Conservation (phyloP, 176 grass and related monocot species). For the Musa acuminata region DNA sequence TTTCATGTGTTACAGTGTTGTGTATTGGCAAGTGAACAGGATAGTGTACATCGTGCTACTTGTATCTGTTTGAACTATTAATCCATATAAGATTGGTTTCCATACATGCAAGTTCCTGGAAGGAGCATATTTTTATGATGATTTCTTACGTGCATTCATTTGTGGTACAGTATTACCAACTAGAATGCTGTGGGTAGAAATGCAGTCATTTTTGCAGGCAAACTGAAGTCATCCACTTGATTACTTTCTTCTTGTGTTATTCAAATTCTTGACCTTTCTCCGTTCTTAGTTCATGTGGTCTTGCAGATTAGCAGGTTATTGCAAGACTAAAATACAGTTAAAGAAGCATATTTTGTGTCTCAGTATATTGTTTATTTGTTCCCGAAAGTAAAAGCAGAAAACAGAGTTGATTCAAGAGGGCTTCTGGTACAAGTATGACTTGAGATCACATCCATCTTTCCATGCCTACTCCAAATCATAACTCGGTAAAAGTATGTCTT, state of each 20-base stretch:
- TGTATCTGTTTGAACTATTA: too few relatives aligned
- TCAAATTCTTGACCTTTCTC: background rate
- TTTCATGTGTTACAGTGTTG: too few relatives aligned
- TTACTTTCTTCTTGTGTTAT: background rate
- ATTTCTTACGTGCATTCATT: background rate
- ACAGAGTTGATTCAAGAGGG: background rate
- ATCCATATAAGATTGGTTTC: too few relatives aligned
- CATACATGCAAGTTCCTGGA: too few relatives aligned
- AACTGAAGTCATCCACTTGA: background rate
- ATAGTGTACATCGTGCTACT: too few relatives aligned
- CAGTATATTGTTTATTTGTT: background rate
- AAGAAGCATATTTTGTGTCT: background rate
- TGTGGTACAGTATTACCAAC: background rate
- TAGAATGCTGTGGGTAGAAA: background rate
- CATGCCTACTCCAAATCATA: too few relatives aligned
- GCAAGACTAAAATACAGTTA: background rate
- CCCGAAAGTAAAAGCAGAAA: background rate
- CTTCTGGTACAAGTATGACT: background rate
- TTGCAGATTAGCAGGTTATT: background rate
- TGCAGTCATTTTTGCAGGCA: background rate
- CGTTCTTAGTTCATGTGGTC: background rate
- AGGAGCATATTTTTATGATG: too few relatives aligned
- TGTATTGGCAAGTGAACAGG: too few relatives aligned
- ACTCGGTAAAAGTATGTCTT: too few relatives aligned
- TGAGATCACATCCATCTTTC: too few relatives aligned